phyloP scores from a whole-genome alignment of 768 basidiomycete species.

The Mycena rebaudengoi region DNA sequence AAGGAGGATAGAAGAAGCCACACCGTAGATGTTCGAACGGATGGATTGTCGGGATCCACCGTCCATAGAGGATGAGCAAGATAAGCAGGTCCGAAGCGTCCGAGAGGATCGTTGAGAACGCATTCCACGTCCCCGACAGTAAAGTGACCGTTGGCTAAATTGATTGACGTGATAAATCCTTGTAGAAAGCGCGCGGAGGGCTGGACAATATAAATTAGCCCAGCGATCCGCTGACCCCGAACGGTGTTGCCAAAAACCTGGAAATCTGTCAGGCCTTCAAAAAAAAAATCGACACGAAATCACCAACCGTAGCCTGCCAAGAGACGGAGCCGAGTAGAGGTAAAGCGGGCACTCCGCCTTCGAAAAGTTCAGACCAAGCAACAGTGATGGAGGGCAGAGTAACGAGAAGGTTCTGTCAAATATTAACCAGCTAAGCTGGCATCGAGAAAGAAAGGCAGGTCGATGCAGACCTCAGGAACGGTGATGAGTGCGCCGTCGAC shows the following conservation, averaged over 20 bases:
- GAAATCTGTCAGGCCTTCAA: not conserved
- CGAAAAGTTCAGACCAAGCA: constrained; percentile 13
- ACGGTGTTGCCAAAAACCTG: constrained; percentile 17
- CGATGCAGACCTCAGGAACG: not conserved
- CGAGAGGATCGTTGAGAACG: constrained; percentile 7
- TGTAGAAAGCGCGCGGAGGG: not conserved
- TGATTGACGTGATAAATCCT: constrained; percentile 7
- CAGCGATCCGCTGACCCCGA: not conserved
- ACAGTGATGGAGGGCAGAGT: constrained; percentile 6
- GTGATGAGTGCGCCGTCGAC: not conserved
- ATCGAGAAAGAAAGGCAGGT: not conserved
- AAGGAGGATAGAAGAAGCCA: too few species aligned
- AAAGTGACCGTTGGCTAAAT: constrained; percentile 6
- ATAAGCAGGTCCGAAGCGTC: constrained; percentile 4
- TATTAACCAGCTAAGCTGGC: not conserved
- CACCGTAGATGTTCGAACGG: constrained; percentile 3
- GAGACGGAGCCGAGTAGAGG: constrained; percentile 10
- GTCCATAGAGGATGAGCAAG: constrained; percentile 15
- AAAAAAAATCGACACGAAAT: too few species aligned
- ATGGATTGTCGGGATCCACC: constrained; percentile 14
- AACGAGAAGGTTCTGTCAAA: not conserved
- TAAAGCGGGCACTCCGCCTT: not conserved
- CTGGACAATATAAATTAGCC: constrained; percentile 11
- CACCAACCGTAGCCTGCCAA: constrained; percentile 9
- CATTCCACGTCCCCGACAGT: not conserved